Evolutionary conservation across 2,329 filamentous ascomycete species (phyloP).

Genomic region (Zymoseptoria passerinii): DNA sequence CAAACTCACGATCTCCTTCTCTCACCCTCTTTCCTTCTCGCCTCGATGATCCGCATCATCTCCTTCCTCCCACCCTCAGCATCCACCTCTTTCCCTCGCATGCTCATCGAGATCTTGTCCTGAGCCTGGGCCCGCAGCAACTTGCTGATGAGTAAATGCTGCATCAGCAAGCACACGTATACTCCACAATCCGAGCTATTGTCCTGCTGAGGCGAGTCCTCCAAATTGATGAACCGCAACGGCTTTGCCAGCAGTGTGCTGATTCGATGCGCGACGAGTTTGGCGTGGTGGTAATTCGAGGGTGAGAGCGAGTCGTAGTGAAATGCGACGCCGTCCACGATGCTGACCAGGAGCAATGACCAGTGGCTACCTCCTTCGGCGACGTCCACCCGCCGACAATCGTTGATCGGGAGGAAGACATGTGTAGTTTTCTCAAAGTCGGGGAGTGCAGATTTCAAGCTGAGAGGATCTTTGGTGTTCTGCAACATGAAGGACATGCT

Average conservation of each 20-base stretch:
- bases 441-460: conserved; percentile 61
- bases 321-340: conserved; percentile 84
- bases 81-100: conserved; percentile 77
- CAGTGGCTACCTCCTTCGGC: conserved; percentile 92
- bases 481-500: conserved; percentile 89
- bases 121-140: conserved; percentile 69
- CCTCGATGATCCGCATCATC: conserved; percentile 84
- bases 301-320: conserved; percentile 86
- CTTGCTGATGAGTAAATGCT: conserved; percentile 78
- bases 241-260: conserved; percentile 56
- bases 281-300: conserved; percentile 67
- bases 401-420: conserved; percentile 92
- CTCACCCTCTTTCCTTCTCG: conserved; percentile 77
- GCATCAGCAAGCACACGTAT: conserved; percentile 92
- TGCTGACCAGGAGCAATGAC: conserved; percentile 82
- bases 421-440: conserved; percentile 76
- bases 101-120: conserved; percentile 90
- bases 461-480: conserved; percentile 54
- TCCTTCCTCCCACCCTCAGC: conserved; percentile 74
- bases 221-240: conserved; percentile 69
- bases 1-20: conserved; percentile 65
- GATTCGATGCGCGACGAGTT: conserved; percentile 60
- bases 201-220: conserved; percentile 82
- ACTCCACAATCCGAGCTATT: conserved; percentile 93
- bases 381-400: conserved; percentile 64